Base-by-base conservation (phyloP, 2,329 filamentous ascomycete species). In the Fusarium sp. region DNA sequence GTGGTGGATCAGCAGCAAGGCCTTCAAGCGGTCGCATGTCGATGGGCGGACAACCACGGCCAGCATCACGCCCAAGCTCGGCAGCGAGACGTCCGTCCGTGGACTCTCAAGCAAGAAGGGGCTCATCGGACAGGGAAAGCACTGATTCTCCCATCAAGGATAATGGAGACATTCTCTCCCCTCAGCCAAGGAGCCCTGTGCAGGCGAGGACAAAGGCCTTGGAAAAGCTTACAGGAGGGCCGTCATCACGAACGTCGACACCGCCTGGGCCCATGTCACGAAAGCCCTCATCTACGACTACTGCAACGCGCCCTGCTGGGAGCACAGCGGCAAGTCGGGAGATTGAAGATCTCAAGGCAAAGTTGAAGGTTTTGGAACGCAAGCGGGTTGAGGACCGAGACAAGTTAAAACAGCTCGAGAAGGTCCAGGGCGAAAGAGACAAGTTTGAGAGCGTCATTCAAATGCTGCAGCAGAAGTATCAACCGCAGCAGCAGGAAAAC, bases 391-490 rank as follows among this genome's bases (percentile, higher is more conserved):
- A 98, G 62, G 92, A 97, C 70, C 85, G 92, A 17, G 93, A 97
- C 67, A 91, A 92, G 71, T 75, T 97, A 47, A 93, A 94, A 71
- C 84, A 83, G 11, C 75, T 97, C 43, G 91, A 96, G 53, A 87
- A 89, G 64, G 77, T 93, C 14, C 88, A 93, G 71, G 82, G 85
- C 15, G 91, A 96, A 69, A 83, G 87, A 25, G 90, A 94, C 70
- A 89, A 89, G 64, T 93, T 90, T 61, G 91, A 96, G 73, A 82
- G 77, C 6, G 92, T 98, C 63, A 93, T 97, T 44, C 90, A 96
- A 71, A 97, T 96, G 70, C 79, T 99, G 42, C 92, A 97, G 72
- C 82, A 87, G 35, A 98, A 97, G 75, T 93, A 92, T 63, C 92
- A 96, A 70, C 87, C 91, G 0, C 89, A 94, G 53, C 89, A 93